Evolutionary conservation across 257 asterid genomes (phyloP).

Genomic region (Capsicum pubescens): DNA sequence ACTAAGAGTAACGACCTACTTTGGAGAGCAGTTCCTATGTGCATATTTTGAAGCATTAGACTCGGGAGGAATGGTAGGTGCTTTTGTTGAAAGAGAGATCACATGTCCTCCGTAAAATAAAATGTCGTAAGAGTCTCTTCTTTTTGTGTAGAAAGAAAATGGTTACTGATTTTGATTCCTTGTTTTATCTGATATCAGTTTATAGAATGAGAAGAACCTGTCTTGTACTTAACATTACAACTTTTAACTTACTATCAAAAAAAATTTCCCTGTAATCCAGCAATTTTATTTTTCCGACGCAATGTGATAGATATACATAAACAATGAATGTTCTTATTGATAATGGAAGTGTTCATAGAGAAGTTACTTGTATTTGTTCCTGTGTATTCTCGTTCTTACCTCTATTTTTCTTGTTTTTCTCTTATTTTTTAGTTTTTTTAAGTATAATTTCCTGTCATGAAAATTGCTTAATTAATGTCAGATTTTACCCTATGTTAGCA

Average conservation of each 20-base stretch:
- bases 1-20: not conserved
- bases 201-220: not conserved
- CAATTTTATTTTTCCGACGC: not conserved
- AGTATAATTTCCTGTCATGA: constrained; percentile 2
- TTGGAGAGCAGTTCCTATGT: not conserved
- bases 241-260: not conserved
- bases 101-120: not conserved
- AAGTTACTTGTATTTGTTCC: not conserved
- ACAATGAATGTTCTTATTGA: not conserved
- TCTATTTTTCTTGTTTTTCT: constrained; percentile 21
- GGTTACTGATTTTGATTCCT: not conserved
- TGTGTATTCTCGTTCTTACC: not conserved
- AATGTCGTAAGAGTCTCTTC: not conserved
- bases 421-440: not conserved
- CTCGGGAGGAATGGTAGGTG: not conserved
- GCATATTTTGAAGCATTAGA: not conserved
- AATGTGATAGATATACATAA: not conserved
- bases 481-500: constrained; percentile 4
- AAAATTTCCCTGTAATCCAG: not conserved
- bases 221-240: not conserved
- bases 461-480: constrained; percentile 8
- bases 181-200: not conserved
- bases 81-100: not conserved
- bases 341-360: constrained; percentile 11
- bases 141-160: not conserved